phyloP scores from a whole-genome alignment of 1,139 yeast species.

The Pneumocystis jirovecii region DNA sequence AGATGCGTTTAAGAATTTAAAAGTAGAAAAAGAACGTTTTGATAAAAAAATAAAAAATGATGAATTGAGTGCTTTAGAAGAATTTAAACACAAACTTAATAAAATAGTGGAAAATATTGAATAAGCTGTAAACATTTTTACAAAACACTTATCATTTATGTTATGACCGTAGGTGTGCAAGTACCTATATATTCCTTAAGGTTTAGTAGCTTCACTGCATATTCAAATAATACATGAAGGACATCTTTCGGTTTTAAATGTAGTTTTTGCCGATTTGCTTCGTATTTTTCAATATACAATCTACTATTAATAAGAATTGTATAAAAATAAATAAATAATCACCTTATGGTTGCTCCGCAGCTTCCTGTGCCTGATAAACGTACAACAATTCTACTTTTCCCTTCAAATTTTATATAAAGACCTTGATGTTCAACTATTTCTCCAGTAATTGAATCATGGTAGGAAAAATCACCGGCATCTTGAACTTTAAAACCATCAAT shows the following conservation, averaged over 20 bases:
- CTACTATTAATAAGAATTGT: background rate
- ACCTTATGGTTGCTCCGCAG: slow-evolving; percentile 90
- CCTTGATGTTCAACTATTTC: slow-evolving; percentile 88
- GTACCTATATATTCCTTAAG: background rate
- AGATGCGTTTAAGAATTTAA: background rate
- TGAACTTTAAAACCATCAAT: slow-evolving; percentile 37
- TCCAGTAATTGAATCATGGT: slow-evolving; percentile 84
- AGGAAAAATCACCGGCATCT: slow-evolving; percentile 78
- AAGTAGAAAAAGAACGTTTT: background rate
- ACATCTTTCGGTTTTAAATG: background rate
- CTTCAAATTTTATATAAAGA: slow-evolving; percentile 60
- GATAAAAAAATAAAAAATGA: background rate
- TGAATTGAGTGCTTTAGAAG: background rate
- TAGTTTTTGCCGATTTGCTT: background rate
- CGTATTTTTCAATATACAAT: background rate
- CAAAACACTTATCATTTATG: background rate
- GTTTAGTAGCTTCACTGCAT: background rate
- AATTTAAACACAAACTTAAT: background rate
- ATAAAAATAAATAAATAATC: slow-evolving; percentile 32
- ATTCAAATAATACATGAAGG: background rate
- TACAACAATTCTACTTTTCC: slow-evolving; percentile 76
- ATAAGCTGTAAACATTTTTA: background rate
- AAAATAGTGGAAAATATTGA: background rate
- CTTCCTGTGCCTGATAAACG: slow-evolving; percentile 97
- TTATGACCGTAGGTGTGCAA: background rate